Base-by-base conservation (phyloP, 371 early-diverging fungal species). In the Actinomortierella wolfii region DNA sequence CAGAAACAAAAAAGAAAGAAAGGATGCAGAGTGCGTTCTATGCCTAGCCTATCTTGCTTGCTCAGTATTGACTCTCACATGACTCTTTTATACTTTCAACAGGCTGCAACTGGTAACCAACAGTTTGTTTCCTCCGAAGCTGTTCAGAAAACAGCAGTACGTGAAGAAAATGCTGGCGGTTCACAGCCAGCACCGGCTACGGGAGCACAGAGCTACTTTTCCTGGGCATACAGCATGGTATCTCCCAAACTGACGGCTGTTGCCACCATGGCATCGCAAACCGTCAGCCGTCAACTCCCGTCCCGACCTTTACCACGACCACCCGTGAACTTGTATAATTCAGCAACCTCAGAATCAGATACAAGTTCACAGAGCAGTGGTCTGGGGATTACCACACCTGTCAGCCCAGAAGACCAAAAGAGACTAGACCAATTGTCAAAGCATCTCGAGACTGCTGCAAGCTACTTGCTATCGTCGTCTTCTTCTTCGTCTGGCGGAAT, bases 211-310 rank as follows among this genome's bases (percentile, higher is more conserved):
- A 39, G 56, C 14, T 62, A 62, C 29, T 29, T 71, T 18, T 54
- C 66, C 14, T 66, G 67, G 67, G 70, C 65, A 9, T 64, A 54
- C 39, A 48, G 60, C 14, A 64, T 57, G 9, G 24, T 71, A 28
- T 62, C 67, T 9, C 73, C 73, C 7, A 65, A 62, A 24, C 47
- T 71, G n/a, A 48, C 62, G 40, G 60, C 73, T 21, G 73, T 52
- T 6, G 73, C 73, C 0, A 66, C 66, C 0, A 66, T 71, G 73
- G 67, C 73, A 2, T 56, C 62, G 8, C 56, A 66, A 42, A 47
- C 48, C 4, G 51, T 56, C 29, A 28, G 17, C 14, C 61, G 59
- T n/a, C 61, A 61, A 7, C 42, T 55, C 20, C 61, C 73, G 15
- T 29, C 66, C 14, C 66, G 66, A 8, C 73, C 73, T 14, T 24